Conservation (phyloP, 805 yeast genomes). For the Lachancea thermotolerans region DNA sequence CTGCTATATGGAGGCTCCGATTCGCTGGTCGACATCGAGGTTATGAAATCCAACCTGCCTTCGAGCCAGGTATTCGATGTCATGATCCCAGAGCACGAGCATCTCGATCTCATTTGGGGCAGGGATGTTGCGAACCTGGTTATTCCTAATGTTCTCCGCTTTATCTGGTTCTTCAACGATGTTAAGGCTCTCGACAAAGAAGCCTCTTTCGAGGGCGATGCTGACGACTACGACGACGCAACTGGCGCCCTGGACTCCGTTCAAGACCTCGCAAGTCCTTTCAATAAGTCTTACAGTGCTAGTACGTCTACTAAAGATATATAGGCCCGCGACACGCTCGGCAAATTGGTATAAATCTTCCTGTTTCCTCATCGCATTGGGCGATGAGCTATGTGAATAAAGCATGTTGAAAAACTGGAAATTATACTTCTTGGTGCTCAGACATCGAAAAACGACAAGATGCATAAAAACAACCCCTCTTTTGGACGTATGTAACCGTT, state of each 20-base stretch:
- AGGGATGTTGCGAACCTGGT: constrained; percentile 47
- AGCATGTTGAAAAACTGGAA: too few species aligned
- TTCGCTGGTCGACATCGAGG: constrained; percentile 78
- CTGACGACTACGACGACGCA: too few species aligned
- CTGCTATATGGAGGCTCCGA: constrained; percentile 76
- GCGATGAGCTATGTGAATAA: too few species aligned
- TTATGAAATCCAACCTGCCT: constrained; percentile 67
- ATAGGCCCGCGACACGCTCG: not conserved
- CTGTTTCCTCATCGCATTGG: too few species aligned
- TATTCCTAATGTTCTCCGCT: constrained; percentile 36
- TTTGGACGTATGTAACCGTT: constrained; percentile 3
- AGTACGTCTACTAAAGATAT: constrained; percentile 1
- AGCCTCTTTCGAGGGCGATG: not conserved
- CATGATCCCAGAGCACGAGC: constrained; percentile 71
- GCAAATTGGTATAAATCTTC: too few species aligned
- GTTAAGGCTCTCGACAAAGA: constrained; percentile 4
- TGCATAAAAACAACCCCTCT: constrained; percentile 4
- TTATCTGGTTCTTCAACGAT: constrained; percentile 29
- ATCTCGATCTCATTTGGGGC: constrained; percentile 89
- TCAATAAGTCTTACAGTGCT: constrained; percentile 3
- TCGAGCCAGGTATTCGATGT: constrained; percentile 39
- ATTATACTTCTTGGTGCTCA: too few species aligned
- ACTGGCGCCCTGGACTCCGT: not conserved
- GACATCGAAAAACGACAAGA: not conserved
- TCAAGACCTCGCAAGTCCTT: constrained; percentile 5